Conservation (phyloP, 352 stramenopile genomes). For the Globisporangium cylindrosporum region DNA sequence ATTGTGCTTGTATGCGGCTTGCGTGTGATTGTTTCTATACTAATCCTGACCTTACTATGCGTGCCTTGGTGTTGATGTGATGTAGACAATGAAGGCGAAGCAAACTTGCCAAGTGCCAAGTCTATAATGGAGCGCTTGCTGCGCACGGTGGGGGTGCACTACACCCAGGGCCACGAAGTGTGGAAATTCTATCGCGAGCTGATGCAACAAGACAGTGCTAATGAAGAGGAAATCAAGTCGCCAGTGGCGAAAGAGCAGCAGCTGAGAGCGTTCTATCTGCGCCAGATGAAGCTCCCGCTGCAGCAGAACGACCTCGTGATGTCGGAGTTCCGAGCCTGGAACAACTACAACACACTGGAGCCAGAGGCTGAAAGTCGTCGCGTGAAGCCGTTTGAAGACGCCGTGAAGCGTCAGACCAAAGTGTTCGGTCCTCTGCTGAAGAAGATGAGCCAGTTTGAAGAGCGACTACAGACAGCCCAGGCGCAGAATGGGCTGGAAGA, state of each 20-base stretch:
- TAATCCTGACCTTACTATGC: neutral
- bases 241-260: constrained; percentile 35
- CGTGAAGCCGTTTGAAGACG: constrained; percentile 22
- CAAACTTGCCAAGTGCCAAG: constrained; percentile 3
- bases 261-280: constrained; percentile 39
- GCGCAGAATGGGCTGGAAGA: constrained; percentile 17
- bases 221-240: neutral
- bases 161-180: constrained; percentile 54
- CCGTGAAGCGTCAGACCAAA: constrained; percentile 36
- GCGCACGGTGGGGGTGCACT: constrained; percentile 42
- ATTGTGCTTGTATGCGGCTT: neutral
- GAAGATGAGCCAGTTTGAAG: constrained; percentile 61
- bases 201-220: constrained; percentile 9
- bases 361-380: constrained; percentile 14
- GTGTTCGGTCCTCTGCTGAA: constrained; percentile 50
- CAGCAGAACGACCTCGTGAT: constrained; percentile 72
- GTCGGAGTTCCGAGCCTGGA: constrained; percentile 75
- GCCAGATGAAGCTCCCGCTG: constrained; percentile 57
- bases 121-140: constrained; percentile 33
- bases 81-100: constrained; percentile 11
- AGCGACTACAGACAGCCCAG: constrained; percentile 15
- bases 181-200: constrained; percentile 58
- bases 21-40: neutral
- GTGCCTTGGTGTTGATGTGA: neutral
- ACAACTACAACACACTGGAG: constrained; percentile 54